Evolutionary conservation across 1,284 basidiomycete species (phyloP), one percentile per base, ranked within the genome.

Genomic region (Puccinia hordei): DNA sequence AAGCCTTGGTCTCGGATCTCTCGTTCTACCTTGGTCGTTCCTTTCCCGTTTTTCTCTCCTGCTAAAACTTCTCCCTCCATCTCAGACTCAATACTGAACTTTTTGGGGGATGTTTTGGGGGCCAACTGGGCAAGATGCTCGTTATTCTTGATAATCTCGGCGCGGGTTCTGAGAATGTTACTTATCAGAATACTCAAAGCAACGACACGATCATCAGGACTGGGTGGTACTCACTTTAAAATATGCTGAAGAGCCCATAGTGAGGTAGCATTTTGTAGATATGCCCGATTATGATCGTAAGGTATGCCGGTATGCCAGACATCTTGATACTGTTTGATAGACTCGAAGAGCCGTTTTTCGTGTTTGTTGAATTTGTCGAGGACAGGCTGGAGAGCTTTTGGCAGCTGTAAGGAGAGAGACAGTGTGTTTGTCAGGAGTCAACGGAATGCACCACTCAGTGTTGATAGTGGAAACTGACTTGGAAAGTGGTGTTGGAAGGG

Each of bases 1-100:
- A 98, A 99, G 30, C 96, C 95, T 88, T 98, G 96, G 85, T 99
- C 96, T 86, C 94, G n/a, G 12, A 79, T 89, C 82, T 93, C 92
- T 33, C n/a, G 49, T 27, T 69, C 66, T 2, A n/a, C 12, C 30
- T 69, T 69, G 6, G 24, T 27, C 12, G 5, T 17, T 30, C 55
- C 27, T 35, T 30, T 30, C 10, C 30, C 10, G 24, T 15, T 10
- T 17, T 3, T 13, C 46, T 49, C 15, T 5, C 17, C 46, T 10
- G 13, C 46, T 3, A 17, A 15, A 35, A 1, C 27, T 71, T 22
- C 38, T 19, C 46, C 46, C 30, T 49, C 46, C 19, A 2, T 6
- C 8, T 71, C 46, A n/a, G n/a, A n/a, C n/a, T n/a, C n/a, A n/a
- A n/a, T n/a, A n/a, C n/a, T n/a, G n/a, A n/a, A n/a, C n/a, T n/a